A percentile compares a stretch with the other conserved stretches of the same genome.
Conservation (phyloP, 768 basidiomycete species). For the Rhizopogon roseolus region DNA sequence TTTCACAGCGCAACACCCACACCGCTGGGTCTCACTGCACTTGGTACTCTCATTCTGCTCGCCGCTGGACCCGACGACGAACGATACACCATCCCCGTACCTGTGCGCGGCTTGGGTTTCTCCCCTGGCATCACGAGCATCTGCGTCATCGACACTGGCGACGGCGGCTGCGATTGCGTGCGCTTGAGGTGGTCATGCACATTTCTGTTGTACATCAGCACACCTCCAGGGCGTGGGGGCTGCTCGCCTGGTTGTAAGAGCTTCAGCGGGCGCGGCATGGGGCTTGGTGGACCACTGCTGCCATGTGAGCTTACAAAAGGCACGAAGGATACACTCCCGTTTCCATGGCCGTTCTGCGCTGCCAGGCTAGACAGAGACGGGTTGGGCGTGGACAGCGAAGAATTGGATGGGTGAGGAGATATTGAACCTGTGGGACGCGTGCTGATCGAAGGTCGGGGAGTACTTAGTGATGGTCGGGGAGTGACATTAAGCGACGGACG, state of each 20-base stretch:
- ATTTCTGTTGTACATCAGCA: slow-evolving; percentile 29
- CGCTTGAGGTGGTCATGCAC: slow-evolving; percentile 29
- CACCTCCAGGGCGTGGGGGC: slow-evolving; percentile 15
- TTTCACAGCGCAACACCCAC: neutral
- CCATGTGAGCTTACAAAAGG: slow-evolving; percentile 2
- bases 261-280: slow-evolving; percentile 21
- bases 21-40: neutral
- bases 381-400: neutral
- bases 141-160: slow-evolving; percentile 17
- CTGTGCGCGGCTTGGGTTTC: slow-evolving; percentile 53
- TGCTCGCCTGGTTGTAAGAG: slow-evolving; percentile 23
- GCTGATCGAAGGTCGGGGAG: slow-evolving; percentile 18
- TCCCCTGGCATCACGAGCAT: slow-evolving; percentile 15
- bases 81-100: slow-evolving; percentile 67
- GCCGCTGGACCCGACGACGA: slow-evolving; percentile 18
- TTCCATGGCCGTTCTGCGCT: neutral
- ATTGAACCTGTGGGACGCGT: slow-evolving; percentile 10
- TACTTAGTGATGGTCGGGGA: slow-evolving; percentile 17
- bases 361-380: neutral
- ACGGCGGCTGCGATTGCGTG: slow-evolving; percentile 7
- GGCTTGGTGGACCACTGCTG: slow-evolving; percentile 3
- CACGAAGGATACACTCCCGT: neutral
- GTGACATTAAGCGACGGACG: slow-evolving; percentile 6
- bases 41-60: slow-evolving; percentile 34
- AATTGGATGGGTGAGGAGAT: neutral